phyloP scores from a whole-genome alignment of 257 asterid genomes.

The Penstemon davidsonii region DNA sequence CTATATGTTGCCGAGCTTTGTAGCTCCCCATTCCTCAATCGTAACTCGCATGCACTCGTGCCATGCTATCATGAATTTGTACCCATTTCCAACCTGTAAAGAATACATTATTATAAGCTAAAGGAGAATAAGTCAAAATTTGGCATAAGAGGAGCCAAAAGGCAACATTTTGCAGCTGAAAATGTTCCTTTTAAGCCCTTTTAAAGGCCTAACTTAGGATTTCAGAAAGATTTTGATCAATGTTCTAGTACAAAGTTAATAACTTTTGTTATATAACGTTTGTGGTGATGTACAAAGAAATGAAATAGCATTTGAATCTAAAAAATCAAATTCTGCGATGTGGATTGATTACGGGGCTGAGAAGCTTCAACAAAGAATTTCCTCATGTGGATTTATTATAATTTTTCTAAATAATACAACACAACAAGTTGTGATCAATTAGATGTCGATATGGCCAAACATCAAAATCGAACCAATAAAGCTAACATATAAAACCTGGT shows the following conservation, averaged over 20 bases:
- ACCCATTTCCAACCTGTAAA: too few species aligned
- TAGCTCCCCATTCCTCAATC: too few species aligned
- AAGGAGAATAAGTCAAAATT: slow-evolving; percentile 11
- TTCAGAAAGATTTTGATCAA: slow-evolving; percentile 33
- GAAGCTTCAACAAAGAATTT: slow-evolving; percentile 25
- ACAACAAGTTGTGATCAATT: slow-evolving; percentile 13
- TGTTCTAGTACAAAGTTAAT: slow-evolving; percentile 23
- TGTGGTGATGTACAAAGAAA: slow-evolving; percentile 23
- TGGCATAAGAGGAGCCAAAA: slow-evolving; percentile 30
- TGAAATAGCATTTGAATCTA: slow-evolving; percentile 25
- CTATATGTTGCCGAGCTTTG: too few species aligned
- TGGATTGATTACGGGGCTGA: slow-evolving; percentile 27
- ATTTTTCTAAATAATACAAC: slow-evolving; percentile 31
- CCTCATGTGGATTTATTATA: background rate
- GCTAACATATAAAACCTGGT: background rate
- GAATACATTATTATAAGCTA: too few species aligned
- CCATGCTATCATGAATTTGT: too few species aligned
- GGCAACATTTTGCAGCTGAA: slow-evolving; percentile 32
- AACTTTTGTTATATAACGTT: background rate
- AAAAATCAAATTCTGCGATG: slow-evolving; percentile 22
- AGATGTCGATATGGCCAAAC: slow-evolving; percentile 5
- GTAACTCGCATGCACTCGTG: too few species aligned
- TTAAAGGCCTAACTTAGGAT: slow-evolving; percentile 37
- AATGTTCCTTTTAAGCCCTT: slow-evolving; percentile 31
- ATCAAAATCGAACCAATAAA: background rate